Conservation (phyloP, 1,284 basidiomycete species). For the Cutaneotrichosporon sp. region DNA sequence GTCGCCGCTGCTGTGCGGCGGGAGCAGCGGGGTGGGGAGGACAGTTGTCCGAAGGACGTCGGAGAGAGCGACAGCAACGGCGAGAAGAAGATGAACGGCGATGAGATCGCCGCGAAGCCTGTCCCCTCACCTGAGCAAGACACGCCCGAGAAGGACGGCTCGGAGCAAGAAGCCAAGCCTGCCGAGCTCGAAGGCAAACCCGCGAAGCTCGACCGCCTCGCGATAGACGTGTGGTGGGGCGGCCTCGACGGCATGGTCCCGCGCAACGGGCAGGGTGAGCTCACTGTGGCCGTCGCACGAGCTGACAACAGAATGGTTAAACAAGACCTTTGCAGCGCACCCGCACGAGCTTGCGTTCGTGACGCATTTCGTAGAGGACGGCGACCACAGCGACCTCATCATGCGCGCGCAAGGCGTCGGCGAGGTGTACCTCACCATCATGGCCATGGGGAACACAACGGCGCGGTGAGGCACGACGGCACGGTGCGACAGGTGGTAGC, state of each 20-base stretch:
- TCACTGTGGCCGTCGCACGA: too few relatives aligned
- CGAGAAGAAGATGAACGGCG: neutral
- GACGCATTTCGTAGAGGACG: constrained; percentile 25
- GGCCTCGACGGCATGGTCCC: constrained; percentile 29
- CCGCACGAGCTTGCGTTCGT: constrained; percentile 17
- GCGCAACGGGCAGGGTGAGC: constrained; percentile 23
- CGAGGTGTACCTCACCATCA: constrained; percentile 25
- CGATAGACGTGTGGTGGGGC: constrained; percentile 27
- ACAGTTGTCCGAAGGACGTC: neutral
- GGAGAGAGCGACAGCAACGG: neutral
- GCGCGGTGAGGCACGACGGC: neutral
- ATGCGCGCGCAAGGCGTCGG: constrained; percentile 24
- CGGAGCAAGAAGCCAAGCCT: neutral
- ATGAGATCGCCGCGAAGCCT: neutral
- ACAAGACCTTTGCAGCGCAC: constrained; percentile 20
- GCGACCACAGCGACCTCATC: constrained; percentile 25
- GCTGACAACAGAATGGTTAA: constrained; percentile 25
- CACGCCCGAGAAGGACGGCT: neutral
- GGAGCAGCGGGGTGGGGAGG: neutral
- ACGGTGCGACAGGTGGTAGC: too few relatives aligned
- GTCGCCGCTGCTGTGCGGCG: constrained; percentile 23
- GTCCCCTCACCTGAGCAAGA: neutral
- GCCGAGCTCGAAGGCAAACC: neutral
- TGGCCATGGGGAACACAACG: constrained; percentile 9
- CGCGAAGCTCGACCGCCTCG: neutral